phyloP scores from a whole-genome alignment of 2,329 filamentous ascomycete species.

The Talaromyces islandicus region DNA sequence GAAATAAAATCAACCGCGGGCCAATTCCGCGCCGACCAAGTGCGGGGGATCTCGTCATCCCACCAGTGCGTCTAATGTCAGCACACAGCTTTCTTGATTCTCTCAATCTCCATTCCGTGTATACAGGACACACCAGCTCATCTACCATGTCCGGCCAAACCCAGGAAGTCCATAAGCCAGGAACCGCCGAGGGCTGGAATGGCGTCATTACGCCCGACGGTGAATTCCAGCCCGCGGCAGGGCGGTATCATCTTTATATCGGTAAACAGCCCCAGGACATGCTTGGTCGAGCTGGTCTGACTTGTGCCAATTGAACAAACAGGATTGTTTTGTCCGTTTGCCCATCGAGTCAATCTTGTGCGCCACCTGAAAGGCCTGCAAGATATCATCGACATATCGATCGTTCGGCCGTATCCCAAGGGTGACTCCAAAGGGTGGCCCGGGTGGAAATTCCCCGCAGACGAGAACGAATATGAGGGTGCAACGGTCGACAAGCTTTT shows the following conservation, averaged over 20 bases:
- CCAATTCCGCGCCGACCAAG: background rate
- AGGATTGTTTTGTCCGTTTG: constrained; percentile 61
- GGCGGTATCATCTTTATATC: constrained; percentile 52
- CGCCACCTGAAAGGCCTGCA: constrained; percentile 54
- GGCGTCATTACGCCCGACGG: constrained; percentile 43
- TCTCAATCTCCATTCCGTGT: background rate
- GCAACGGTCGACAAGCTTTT: constrained; percentile 58
- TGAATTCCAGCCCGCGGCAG: constrained; percentile 45
- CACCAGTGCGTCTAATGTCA: background rate
- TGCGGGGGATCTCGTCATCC: background rate
- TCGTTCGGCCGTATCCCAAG: constrained; percentile 63
- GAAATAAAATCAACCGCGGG: background rate
- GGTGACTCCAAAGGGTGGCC: constrained; percentile 58
- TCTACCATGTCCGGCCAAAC: background rate
- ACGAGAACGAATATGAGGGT: constrained; percentile 49
- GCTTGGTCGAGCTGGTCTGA: background rate
- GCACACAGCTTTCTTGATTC: background rate
- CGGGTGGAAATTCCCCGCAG: constrained; percentile 55
- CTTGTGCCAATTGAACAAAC: background rate
- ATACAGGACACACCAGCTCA: background rate
- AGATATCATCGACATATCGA: constrained; percentile 48
- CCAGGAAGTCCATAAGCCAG: constrained; percentile 16
- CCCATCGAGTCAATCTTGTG: constrained; percentile 55
- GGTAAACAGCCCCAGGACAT: constrained; percentile 21
- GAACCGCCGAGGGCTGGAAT: constrained; percentile 40